Evolutionary conservation across 2,329 filamentous ascomycete species (phyloP), one percentile per base, ranked within the genome.

Genomic region (Trichoderma sp.): DNA sequence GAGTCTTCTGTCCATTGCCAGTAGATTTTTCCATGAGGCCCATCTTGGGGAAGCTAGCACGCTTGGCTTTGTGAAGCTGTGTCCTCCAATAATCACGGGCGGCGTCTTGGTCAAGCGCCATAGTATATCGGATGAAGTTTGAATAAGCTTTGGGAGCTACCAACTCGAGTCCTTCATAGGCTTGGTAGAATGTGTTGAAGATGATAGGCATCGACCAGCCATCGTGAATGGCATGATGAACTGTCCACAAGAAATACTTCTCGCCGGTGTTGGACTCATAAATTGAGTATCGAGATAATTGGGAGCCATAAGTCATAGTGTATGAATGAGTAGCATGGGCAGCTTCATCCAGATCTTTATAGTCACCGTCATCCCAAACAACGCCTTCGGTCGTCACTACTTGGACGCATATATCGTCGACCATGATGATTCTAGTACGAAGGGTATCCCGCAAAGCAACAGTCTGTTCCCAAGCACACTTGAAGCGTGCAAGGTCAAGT

Each of bases 381-480:
- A 59, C 32, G 2, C 11, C 43, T 4, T 64, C 52, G 2, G 58
- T 58, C 11, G 69, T 21, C 10, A 72, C 69, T 10, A 70, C 34
- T 34, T 72, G 70, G 34, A 72, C 39, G 16, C 59, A 69, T 37
- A 56, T 21, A 49, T 59, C 39, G 11, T 65, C 39, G 14, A 55
- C 26, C 16, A 51, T 37, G 13, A 73, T 55, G 21, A 73, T 70
- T 21, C 70, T 56, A 14, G 70, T 72, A 6, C 72, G 67, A 4
- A 73, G 43, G 37, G 69, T 71, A 21, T 65, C 18, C 14, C 54
- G 37, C 1, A n/a, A 7, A 1, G 26, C 37, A 14, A 66, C 46
- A 13, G 69, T 69, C 14, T 24, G 24, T 11, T 71, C 68, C 78
- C 77, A 79, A 3, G 77, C 76, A 3, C 71, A 65, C 66, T 75